These are phyloP conservation scores for Phragmites australis DNA, from an alignment of 176 grass and related monocot species.

Conservation along the genomic window DNA sequence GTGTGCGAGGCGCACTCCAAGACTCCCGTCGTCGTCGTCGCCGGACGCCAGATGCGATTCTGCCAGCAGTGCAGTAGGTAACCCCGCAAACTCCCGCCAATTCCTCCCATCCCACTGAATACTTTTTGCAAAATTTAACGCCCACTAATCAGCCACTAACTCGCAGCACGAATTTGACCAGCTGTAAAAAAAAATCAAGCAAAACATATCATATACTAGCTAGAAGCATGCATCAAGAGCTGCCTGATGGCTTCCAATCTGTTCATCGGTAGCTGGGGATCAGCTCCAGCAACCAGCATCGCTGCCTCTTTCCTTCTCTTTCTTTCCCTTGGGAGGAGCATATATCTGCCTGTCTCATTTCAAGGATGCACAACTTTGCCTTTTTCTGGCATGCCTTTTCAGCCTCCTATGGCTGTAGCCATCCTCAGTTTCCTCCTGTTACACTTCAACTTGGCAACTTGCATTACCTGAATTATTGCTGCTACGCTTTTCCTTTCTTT, in stretches of 20 bases:
- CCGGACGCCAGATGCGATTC: slow-evolving; percentile 81
- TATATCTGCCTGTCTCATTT: slow-evolving; percentile 39
- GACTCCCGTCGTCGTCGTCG: slow-evolving; percentile 70
- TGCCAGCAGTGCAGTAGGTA: slow-evolving; percentile 99
- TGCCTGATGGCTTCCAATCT: neutral
- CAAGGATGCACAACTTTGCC: slow-evolving; percentile 54
- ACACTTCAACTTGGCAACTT: slow-evolving; percentile 34
- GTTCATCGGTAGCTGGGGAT: neutral
- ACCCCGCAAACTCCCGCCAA: neutral
- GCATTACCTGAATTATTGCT: slow-evolving; percentile 47
- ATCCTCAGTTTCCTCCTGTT: slow-evolving; percentile 4
- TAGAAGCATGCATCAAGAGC: neutral
- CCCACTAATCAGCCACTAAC: neutral
- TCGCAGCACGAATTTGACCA: too few species aligned
- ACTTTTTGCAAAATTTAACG: neutral
- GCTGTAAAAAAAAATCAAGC: neutral
- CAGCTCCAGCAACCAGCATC: neutral
- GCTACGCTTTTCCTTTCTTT: neutral
- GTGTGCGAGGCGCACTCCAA: slow-evolving; percentile 88
- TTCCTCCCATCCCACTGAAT: neutral
- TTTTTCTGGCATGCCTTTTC: slow-evolving; percentile 48
- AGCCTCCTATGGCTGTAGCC: neutral
- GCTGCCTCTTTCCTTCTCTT: neutral
- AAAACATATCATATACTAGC: neutral
- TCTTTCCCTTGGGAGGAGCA: neutral